Base-by-base conservation (phyloP, 257 asterid species). In the Solanum lycopersicoides region DNA sequence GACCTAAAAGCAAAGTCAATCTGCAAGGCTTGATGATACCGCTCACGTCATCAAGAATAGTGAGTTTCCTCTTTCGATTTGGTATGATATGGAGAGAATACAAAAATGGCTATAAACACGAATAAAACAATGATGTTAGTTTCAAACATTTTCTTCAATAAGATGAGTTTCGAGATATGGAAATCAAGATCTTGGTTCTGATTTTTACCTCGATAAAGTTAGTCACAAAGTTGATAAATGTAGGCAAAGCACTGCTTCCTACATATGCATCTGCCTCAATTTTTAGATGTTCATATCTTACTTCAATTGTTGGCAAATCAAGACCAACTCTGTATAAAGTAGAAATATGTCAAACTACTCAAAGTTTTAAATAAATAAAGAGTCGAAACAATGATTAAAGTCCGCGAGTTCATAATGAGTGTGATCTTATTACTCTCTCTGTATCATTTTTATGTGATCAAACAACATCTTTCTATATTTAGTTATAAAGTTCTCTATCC, bases 1-100 rank as follows among this genome's bases (percentile, higher is more conserved):
- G 85, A 16, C 85, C 85, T 20, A 80, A 50, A 47, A 80, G 69
- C 44, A 80, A 50, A 30, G 69, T 80, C 44, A 80, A 50, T 88
- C 95, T 91, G 88, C 96, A 79, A 7, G 98, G 98, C 76, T 92
- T 93, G 88, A 94, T 91, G 84, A 92, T 83, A 15, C 96, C 98
- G 83, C 96, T 94, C 4, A 92, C 93, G 86, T 93, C 93, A 5
- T 72, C 45, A 35, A 87, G 89, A 32, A 87, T 87, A 16, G 89
- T 73, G 30, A 87, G 59, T 34, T 72, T 59, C 68, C 71, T 87
- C 66, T 53, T 83, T 34, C 73, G 23, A 74, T 32, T 83, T 34
- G 86, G 86, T 68, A 73, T 13, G 28, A 82, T 63, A 41, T 87
- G 86, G 42, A 87, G 72, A 69, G 47, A 13, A 50, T 32, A 82